phyloP scores from a whole-genome alignment of 1,139 yeast species.

The Sugiyamaella xylanicola region DNA sequence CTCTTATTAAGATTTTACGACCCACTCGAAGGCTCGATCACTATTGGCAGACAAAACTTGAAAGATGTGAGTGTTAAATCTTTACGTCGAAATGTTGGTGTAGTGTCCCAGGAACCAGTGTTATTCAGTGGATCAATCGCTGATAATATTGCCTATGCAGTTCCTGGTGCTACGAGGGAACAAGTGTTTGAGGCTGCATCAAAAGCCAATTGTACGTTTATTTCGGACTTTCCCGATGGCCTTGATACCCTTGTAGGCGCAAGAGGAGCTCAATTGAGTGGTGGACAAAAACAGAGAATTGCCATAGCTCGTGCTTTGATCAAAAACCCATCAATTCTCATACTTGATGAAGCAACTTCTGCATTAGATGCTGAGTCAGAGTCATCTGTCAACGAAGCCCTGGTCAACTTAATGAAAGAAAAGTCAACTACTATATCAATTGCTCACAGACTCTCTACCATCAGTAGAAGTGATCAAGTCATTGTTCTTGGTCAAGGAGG shows the following conservation, averaged over 20 bases:
- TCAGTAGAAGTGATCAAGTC: slow-evolving; percentile 77
- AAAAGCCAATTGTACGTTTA: slow-evolving; percentile 79
- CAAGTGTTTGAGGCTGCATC: slow-evolving; percentile 72
- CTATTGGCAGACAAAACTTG: slow-evolving; percentile 71
- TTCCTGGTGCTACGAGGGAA: slow-evolving; percentile 56
- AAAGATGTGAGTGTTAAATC: slow-evolving; percentile 69
- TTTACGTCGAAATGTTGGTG: slow-evolving; percentile 73
- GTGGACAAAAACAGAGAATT: slow-evolving; percentile 84
- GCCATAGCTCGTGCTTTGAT: slow-evolving; percentile 82
- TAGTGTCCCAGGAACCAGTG: slow-evolving; percentile 94
- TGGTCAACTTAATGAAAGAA: slow-evolving; percentile 61
- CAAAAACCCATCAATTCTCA: slow-evolving; percentile 68
- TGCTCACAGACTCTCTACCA: slow-evolving; percentile 90
- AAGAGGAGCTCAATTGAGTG: slow-evolving; percentile 81
- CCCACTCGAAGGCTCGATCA: slow-evolving; percentile 65
- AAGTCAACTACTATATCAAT: slow-evolving; percentile 82
- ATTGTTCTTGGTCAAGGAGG: slow-evolving; percentile 79
- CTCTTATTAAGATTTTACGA: slow-evolving; percentile 79
- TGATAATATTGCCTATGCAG: slow-evolving; percentile 83
- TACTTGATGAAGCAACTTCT: slow-evolving; percentile 81
- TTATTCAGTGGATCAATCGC: slow-evolving; percentile 85
- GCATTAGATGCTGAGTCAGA: slow-evolving; percentile 88
- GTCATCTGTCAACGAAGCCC: slow-evolving; percentile 70
- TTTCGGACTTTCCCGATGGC: slow-evolving; percentile 73
- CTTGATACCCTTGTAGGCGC: slow-evolving; percentile 86